Evolutionary conservation across 2,329 filamentous ascomycete species (phyloP).

Genomic region (Fusarium begoniae): DNA sequence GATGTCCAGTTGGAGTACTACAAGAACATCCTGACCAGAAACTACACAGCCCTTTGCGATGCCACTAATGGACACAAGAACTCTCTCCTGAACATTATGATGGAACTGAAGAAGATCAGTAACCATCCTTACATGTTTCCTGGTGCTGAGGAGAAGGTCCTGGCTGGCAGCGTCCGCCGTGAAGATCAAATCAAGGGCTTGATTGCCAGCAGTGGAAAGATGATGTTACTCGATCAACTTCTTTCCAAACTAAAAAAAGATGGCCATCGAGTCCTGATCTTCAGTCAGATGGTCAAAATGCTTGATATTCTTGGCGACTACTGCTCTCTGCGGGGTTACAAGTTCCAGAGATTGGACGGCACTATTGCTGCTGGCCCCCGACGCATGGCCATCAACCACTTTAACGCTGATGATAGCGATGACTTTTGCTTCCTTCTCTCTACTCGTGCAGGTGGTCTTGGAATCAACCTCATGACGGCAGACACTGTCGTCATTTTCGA

Average conservation of each 20-base stretch:
- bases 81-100: conserved; percentile 97
- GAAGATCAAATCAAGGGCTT: conserved; percentile 93
- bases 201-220: conserved; percentile 97
- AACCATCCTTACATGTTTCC: conserved; percentile 99
- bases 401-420: conserved; percentile 94
- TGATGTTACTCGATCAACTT: conserved; percentile 98
- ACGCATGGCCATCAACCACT: conserved; percentile 96
- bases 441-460: conserved; percentile 94
- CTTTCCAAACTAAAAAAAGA: conserved; percentile 92
- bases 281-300: conserved; percentile 99
- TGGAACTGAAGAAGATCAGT: conserved; percentile 99
- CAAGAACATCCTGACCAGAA: conserved; percentile 97
- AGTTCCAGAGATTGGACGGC: conserved; percentile 93
- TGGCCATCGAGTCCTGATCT: conserved; percentile 94
- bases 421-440: conserved; percentile 98
- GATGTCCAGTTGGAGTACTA: conserved; percentile 98
- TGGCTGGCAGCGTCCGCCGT: conserved; percentile 80
- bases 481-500: conserved; percentile 98
- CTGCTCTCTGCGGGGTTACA: conserved; percentile 89
- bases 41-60: conserved; percentile 93
- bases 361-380: conserved; percentile 90
- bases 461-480: conserved; percentile 98
- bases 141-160: conserved; percentile 88
- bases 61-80: conserved; percentile 92
- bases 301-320: conserved; percentile 96